These are phyloP conservation scores for Nakazawaea peltata DNA, from an alignment of 805 yeast genomes.

Conservation along the genomic window DNA sequence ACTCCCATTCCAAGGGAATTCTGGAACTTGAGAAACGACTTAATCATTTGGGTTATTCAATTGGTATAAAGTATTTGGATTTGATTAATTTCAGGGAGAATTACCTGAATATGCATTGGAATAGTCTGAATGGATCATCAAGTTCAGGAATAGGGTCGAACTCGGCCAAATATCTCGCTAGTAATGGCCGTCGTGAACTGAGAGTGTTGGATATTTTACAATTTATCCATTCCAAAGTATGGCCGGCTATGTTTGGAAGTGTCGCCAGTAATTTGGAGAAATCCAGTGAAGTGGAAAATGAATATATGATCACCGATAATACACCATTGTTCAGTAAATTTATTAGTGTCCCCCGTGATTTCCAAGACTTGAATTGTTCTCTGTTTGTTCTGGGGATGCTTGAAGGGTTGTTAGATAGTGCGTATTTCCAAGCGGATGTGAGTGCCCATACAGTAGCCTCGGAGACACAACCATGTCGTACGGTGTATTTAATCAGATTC, in stretches of 20 bases:
- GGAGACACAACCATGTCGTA: conserved; percentile 50
- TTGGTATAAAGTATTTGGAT: conserved; percentile 69
- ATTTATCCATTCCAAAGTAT: conserved; percentile 63
- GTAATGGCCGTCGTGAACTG: conserved; percentile 45
- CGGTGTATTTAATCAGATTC: conserved; percentile 71
- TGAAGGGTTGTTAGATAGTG: conserved; percentile 72
- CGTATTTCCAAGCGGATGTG: conserved; percentile 67
- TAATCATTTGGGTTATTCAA: conserved; percentile 67
- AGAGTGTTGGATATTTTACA: conserved; percentile 69
- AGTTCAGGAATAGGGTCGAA: neutral
- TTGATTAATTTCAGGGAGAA: conserved; percentile 64
- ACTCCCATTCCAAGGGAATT: conserved; percentile 54
- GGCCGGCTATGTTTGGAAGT: conserved; percentile 71
- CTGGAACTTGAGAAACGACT: conserved; percentile 54
- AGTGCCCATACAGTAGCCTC: conserved; percentile 75
- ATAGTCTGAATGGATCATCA: conserved; percentile 20
- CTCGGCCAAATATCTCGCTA: neutral
- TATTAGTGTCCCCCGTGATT: conserved; percentile 73
- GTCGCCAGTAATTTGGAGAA: conserved; percentile 42
- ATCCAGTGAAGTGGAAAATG: conserved; percentile 51
- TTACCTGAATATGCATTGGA: conserved; percentile 17
- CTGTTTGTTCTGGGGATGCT: conserved; percentile 82
- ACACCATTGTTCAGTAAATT: conserved; percentile 63
- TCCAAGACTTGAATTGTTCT: conserved; percentile 68
- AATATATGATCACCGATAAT: conserved; percentile 74